phyloP scores from a whole-genome alignment of 495 filamentous ascomycete genomes.

The Penicillium verhagenii region DNA sequence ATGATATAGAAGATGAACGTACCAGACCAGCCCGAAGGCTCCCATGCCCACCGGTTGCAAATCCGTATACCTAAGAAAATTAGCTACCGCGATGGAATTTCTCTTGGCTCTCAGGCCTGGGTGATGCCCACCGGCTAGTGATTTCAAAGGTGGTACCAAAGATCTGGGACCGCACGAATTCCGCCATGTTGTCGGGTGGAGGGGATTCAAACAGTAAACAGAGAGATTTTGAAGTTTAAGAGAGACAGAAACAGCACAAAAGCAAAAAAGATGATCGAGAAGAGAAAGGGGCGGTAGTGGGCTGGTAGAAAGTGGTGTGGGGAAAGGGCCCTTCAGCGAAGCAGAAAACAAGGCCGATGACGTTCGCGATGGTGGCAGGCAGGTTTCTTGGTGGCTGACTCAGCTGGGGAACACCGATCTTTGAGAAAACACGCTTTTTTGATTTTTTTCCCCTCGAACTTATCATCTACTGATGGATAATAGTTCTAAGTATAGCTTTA shows the following conservation, averaged over 20 bases:
- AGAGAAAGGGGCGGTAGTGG: slow-evolving; percentile 13
- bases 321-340: slow-evolving; percentile 34
- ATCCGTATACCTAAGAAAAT: slow-evolving; percentile 77
- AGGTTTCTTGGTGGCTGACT: slow-evolving; percentile 27
- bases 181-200: slow-evolving; percentile 76
- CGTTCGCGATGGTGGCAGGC: slow-evolving; percentile 31
- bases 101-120: slow-evolving; percentile 5
- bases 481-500: too few relatives aligned
- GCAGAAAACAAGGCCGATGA: slow-evolving; percentile 41
- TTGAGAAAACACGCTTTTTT: too few relatives aligned
- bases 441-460: too few relatives aligned
- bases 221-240: not conserved
- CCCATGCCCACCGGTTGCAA: slow-evolving; percentile 99
- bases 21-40: slow-evolving; percentile 98
- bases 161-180: slow-evolving; percentile 99
- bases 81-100: slow-evolving; percentile 11
- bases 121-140: slow-evolving; percentile 78
- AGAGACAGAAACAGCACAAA: slow-evolving; percentile 1
- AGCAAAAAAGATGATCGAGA: not conserved
- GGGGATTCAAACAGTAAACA: slow-evolving; percentile 4
- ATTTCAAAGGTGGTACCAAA: slow-evolving; percentile 99
- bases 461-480: not conserved
- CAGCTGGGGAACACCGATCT: slow-evolving; percentile 7
- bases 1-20: slow-evolving; percentile 30
- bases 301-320: slow-evolving; percentile 30